Evolutionary conservation across 2,329 filamentous ascomycete species (phyloP).

Genomic region (Aspergillus ochraceoroseus): DNA sequence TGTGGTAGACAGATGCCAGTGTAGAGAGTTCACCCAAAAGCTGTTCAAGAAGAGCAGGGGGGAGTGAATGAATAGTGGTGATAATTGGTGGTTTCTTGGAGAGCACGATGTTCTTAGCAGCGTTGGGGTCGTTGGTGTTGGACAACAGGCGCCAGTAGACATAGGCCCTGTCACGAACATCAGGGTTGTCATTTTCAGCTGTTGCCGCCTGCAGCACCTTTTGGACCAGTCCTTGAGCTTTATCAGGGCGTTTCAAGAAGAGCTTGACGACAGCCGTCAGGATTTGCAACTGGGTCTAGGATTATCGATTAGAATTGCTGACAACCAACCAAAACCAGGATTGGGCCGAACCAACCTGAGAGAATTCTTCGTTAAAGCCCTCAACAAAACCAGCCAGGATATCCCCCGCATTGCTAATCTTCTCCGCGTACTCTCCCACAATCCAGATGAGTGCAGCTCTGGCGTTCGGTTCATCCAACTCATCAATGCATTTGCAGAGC

Average conservation of each 20-base stretch:
- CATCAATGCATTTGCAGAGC: constrained; percentile 92
- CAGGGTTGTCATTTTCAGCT: constrained; percentile 92
- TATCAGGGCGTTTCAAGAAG: constrained; percentile 93
- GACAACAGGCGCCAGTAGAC: constrained; percentile 97
- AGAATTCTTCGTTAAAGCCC: constrained; percentile 92
- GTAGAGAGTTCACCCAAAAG: constrained; percentile 91
- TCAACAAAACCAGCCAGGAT: constrained; percentile 90
- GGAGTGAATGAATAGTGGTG: constrained; percentile 86
- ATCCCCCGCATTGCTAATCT: constrained; percentile 97
- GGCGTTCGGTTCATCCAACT: constrained; percentile 89
- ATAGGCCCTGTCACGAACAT: constrained; percentile 93
- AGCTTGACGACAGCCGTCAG: constrained; percentile 95
- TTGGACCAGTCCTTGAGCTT: constrained; percentile 83
- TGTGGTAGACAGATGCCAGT: constrained; percentile 95
- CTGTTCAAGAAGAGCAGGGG: constrained; percentile 76
- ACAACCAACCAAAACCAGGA: not conserved
- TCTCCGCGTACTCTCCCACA: constrained; percentile 97
- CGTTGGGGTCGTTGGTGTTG: constrained; percentile 69
- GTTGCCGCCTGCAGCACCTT: constrained; percentile 92
- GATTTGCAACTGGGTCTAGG: constrained; percentile 91
- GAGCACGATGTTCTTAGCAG: constrained; percentile 89
- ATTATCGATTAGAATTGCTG: constrained; percentile 28
- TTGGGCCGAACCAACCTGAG: constrained; percentile 58
- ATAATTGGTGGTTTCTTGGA: constrained; percentile 92
- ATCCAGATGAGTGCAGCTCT: constrained; percentile 95